Percentiles rank a stretch among this genome's conserved stretches.
phyloP scores from a whole-genome alignment of 345 rosid genomes.

The Cardamine resedifolia region DNA sequence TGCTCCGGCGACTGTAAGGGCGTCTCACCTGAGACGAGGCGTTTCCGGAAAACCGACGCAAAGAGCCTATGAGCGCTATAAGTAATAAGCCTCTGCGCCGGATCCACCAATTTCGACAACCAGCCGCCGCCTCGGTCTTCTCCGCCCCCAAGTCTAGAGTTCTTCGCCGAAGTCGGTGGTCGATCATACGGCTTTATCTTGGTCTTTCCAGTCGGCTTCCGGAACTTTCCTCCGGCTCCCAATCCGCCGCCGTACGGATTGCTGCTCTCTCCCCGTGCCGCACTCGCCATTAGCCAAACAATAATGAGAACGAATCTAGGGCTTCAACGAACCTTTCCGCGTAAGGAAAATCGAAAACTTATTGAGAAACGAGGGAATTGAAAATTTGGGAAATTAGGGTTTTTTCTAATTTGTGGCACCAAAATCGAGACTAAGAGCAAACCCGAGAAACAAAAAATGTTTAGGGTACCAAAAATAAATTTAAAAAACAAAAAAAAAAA shows the following conservation, averaged over 20 bases:
- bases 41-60: conserved; percentile 72
- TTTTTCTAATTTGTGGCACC: conserved; percentile 39
- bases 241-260: conserved; percentile 42
- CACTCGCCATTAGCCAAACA: conserved; percentile 47
- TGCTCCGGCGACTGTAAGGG: conserved; percentile 30
- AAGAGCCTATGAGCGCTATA: conserved; percentile 78
- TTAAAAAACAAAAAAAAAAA: not conserved
- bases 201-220: conserved; percentile 56
- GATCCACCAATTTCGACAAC: conserved; percentile 89
- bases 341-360: conserved; percentile 31
- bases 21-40: conserved; percentile 49
- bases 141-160: conserved; percentile 36
- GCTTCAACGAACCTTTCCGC: conserved; percentile 37
- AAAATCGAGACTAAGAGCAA: conserved; percentile 13
- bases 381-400: conserved; percentile 45
- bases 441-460: not conserved
- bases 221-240: conserved; percentile 73
- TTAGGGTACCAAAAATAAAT: conserved; percentile 20
- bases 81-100: conserved; percentile 76
- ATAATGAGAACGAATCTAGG: conserved; percentile 40
- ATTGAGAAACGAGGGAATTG: conserved; percentile 12
- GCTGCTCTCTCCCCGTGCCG: conserved; percentile 46
- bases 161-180: conserved; percentile 50
- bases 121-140: conserved; percentile 50
- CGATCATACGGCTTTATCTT: conserved; percentile 68